A percentile compares a stretch with the other conserved stretches of the same genome.
phyloP scores from a whole-genome alignment of 2,329 filamentous ascomycete species.

The Diaporthe sp. region DNA sequence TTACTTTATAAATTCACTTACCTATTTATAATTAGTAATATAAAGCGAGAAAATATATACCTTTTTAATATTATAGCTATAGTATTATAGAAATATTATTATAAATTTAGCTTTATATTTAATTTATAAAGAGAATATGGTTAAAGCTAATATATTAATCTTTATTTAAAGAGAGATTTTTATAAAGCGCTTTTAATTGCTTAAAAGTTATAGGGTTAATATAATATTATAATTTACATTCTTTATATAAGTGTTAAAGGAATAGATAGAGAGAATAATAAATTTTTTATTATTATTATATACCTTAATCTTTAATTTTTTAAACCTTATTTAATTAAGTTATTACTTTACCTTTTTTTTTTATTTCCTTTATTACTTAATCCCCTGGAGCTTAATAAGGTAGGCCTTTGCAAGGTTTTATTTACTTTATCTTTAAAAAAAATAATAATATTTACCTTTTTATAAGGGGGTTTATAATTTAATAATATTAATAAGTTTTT shows the following conservation, averaged over 20 bases:
- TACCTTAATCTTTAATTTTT: background rate
- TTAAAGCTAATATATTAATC: background rate
- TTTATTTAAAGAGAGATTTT: background rate
- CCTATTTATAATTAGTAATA: background rate
- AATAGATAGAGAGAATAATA: background rate
- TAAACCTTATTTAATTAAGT: background rate
- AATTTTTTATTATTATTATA: background rate
- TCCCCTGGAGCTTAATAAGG: background rate
- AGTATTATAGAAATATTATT: background rate
- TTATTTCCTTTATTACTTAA: background rate
- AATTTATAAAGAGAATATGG: background rate
- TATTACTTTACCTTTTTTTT: background rate
- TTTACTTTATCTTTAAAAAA: background rate
- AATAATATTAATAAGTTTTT: background rate
- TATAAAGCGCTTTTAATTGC: background rate
- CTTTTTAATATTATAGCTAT: background rate
- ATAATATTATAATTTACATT: background rate
- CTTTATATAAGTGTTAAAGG: background rate
- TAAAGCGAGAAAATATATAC: background rate
- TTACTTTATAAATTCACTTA: background rate
- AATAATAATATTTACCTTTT: background rate
- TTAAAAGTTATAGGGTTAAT: background rate
- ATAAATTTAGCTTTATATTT: background rate
- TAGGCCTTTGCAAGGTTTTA: background rate
- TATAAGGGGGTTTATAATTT: background rate